Percentiles rank a stretch among this genome's conserved stretches.
These are phyloP conservation scores for Lentinula raphanica DNA, from an alignment of 768 basidiomycete species.

Conservation along the genomic window DNA sequence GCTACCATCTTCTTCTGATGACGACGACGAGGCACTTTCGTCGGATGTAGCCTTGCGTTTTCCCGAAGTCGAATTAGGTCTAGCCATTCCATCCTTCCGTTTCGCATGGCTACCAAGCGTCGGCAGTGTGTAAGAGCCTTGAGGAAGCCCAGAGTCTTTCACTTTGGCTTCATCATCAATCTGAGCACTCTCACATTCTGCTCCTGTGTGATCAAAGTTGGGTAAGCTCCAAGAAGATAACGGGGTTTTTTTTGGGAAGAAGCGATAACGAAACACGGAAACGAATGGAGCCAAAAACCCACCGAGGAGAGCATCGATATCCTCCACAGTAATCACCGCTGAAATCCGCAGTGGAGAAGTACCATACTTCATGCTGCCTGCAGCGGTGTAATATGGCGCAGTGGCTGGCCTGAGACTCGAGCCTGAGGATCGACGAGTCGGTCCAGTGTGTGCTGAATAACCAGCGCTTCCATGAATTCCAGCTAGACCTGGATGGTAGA, in stretches of 20 bases:
- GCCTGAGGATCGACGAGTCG: not conserved
- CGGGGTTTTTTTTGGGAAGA: not conserved
- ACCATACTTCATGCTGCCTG: not conserved
- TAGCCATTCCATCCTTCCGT: not conserved
- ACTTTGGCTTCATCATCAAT: not conserved
- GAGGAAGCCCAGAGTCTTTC: not conserved
- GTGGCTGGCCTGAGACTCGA: not conserved
- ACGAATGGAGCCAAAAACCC: not conserved
- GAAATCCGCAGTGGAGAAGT: conserved; percentile 2
- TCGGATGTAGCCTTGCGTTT: not conserved
- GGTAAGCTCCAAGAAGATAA: not conserved
- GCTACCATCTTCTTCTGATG: not conserved
- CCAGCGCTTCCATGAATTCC: conserved; percentile 2
- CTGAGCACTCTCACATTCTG: not conserved
- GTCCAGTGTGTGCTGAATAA: not conserved
- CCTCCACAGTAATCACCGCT: conserved; percentile 5
- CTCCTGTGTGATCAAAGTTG: not conserved
- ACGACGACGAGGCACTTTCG: not conserved
- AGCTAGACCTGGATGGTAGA: not conserved
- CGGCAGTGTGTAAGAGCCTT: not conserved
- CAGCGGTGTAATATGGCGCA: not conserved
- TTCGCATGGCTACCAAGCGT: not conserved
- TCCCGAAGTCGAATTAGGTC: not conserved
- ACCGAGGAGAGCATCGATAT: conserved; percentile 3
- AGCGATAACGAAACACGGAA: not conserved